Evolutionary conservation across 1,139 yeast species (phyloP), one percentile per base, ranked within the genome.

Genomic region (Yamadazyma diddensiae): DNA sequence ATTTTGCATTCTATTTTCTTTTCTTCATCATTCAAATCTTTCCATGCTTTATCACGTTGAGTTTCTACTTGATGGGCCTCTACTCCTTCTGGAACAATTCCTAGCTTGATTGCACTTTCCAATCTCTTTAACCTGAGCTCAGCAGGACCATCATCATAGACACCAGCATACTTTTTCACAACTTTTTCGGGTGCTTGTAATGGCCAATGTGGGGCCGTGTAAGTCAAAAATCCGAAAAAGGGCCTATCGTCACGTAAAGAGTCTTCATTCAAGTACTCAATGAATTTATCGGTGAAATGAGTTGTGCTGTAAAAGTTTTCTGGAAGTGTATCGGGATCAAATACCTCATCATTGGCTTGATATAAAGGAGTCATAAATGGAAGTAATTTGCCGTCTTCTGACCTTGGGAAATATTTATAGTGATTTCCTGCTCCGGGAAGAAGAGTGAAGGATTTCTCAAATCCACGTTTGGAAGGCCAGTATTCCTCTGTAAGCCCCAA

Each of bases 201-300:
- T 6, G 81, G 81, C 81, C 81, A 76, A 47, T 75, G 81, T 2
- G 81, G 81, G 1, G 81, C 80, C 4, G 79, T 73, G 41, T 70
- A 74, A 2, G 81, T 73, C 35, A 75, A 51, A 28, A 62, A 53
- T 2, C 77, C 78, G 41, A 73, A 70, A 39, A 73, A 76, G 6
- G 81, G 81, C 39, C 67, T 51, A n/a, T 53, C 66, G 2, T 46
- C 39, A 29, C 70, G 48, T 10, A 18, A 10, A 1, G 36, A 40
- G 10, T 56, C 53, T 19, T 59, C 52, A 6, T 55, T 41, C 33
- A 68, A 47, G 29, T 53, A 64, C 28, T 65, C 65, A 28, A 72
- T 45, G 10, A 65, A 64, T 41, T 62, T 70, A 33, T 61, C 62
- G 5, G 79, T 71, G 50, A 62, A 75, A 37, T 51, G 62, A 18